Evolutionary conservation across 495 filamentous ascomycete species (phyloP).

Genomic region (Tuber aestivum): DNA sequence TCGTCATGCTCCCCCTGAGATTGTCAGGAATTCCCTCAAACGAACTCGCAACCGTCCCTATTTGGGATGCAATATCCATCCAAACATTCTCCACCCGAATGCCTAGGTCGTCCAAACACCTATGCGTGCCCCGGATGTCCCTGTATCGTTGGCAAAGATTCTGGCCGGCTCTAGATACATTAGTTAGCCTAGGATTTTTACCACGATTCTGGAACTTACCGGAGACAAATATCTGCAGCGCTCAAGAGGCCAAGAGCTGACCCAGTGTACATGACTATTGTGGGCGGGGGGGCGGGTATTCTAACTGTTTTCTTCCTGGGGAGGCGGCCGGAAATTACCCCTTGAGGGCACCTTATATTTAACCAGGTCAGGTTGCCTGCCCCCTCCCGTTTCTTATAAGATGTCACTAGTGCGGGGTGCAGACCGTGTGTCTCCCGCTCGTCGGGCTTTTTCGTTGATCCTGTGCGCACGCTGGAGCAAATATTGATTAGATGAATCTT

Average conservation of each 20-base stretch:
- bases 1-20: slow-evolving; percentile 40
- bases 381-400: no score
- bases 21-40: slow-evolving; percentile 43
- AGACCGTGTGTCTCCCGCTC: no score
- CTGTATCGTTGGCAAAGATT: slow-evolving; percentile 21
- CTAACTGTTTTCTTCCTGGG: no score
- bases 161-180: slow-evolving; percentile 16
- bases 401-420: no score
- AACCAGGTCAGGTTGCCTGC: no score
- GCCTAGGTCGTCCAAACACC: slow-evolving; percentile 41
- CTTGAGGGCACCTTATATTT: no score
- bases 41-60: no score
- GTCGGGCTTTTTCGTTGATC: no score
- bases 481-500: no score
- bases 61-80: no score
- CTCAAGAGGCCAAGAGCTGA: slow-evolving; percentile 13
- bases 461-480: no score
- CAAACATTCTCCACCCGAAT: slow-evolving; percentile 39
- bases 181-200: not conserved
- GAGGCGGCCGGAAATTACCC: no score
- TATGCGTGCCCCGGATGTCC: slow-evolving; percentile 29
- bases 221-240: slow-evolving; percentile 24
- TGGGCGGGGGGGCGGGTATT: not conserved
- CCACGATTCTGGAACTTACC: slow-evolving; percentile 2
- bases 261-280: not conserved